Evolutionary conservation across 2,329 filamentous ascomycete genomes (phyloP).

Genomic region (Arthrobotrys entomopaga): DNA sequence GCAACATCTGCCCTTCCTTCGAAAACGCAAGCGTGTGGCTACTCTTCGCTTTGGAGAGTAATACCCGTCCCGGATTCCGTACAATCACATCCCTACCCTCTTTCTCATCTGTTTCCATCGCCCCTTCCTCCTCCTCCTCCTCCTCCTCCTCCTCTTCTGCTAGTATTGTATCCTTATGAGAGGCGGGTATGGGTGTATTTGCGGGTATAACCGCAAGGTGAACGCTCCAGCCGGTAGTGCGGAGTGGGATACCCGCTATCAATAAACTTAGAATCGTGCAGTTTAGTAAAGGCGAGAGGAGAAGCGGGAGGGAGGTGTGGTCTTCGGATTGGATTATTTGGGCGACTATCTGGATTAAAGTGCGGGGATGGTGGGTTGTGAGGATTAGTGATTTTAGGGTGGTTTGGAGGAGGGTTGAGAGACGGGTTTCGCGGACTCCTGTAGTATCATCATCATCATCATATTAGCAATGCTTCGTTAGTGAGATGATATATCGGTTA

Average conservation of each 20-base stretch:
- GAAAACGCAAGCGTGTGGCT: slow-evolving; percentile 55
- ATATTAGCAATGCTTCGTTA: slow-evolving; percentile 38
- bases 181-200: slow-evolving; percentile 8
- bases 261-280: slow-evolving; percentile 80
- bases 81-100: slow-evolving; percentile 11
- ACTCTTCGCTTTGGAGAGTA: slow-evolving; percentile 38
- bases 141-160: slow-evolving; percentile 8
- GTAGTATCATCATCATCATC: slow-evolving; percentile 55
- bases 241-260: slow-evolving; percentile 82
- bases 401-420: slow-evolving; percentile 79
- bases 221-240: slow-evolving; percentile 74
- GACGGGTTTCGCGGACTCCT: slow-evolving; percentile 79
- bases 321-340: slow-evolving; percentile 77
- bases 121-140: slow-evolving; percentile 15
- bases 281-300: slow-evolving; percentile 85
- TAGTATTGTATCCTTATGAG: slow-evolving; percentile 28
- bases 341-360: slow-evolving; percentile 82
- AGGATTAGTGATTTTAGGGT: slow-evolving; percentile 79
- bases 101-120: slow-evolving; percentile 34
- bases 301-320: slow-evolving; percentile 71
- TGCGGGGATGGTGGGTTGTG: slow-evolving; percentile 78
- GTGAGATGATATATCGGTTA: slow-evolving; percentile 29
- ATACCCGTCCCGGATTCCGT: slow-evolving; percentile 42
- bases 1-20: slow-evolving; percentile 56
- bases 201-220: slow-evolving; percentile 69